Percentiles rank a stretch among this genome's conserved stretches.
Evolutionary conservation across 257 asterid species (phyloP).

Genomic region (Solanum paucissectum): DNA sequence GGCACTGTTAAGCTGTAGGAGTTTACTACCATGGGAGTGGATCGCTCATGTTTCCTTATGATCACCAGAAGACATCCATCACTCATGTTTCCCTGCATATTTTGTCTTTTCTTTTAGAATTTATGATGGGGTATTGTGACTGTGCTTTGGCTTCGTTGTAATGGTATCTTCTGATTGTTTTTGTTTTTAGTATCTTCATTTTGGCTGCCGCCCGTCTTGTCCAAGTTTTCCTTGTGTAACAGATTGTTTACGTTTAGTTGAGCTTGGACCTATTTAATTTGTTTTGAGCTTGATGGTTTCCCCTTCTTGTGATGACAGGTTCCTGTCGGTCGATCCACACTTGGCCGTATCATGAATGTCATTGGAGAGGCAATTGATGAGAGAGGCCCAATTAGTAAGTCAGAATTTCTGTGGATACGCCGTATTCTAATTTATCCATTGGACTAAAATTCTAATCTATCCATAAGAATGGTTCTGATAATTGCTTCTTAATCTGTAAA

Average conservation of each 20-base stretch:
- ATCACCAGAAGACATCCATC: not conserved
- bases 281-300: not conserved
- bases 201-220: not conserved
- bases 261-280: not conserved
- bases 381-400: slow-evolving; percentile 76
- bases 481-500: not conserved
- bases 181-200: not conserved
- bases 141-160: not conserved
- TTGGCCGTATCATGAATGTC: slow-evolving; percentile 93
- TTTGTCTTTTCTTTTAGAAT: not conserved
- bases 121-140: not conserved
- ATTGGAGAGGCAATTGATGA: slow-evolving; percentile 93
- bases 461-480: not conserved
- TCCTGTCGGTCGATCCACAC: slow-evolving; percentile 96
- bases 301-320: slow-evolving; percentile 30
- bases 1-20: not conserved
- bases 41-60: not conserved
- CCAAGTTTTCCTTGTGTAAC: not conserved
- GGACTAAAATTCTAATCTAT: not conserved
- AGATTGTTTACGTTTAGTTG: not conserved
- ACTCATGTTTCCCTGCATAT: not conserved
- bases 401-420: not conserved
- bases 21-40: not conserved
- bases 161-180: not conserved
- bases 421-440: not conserved